Evolutionary conservation across 441 rosid species (phyloP).

Genomic region (Lepidium campestre): DNA sequence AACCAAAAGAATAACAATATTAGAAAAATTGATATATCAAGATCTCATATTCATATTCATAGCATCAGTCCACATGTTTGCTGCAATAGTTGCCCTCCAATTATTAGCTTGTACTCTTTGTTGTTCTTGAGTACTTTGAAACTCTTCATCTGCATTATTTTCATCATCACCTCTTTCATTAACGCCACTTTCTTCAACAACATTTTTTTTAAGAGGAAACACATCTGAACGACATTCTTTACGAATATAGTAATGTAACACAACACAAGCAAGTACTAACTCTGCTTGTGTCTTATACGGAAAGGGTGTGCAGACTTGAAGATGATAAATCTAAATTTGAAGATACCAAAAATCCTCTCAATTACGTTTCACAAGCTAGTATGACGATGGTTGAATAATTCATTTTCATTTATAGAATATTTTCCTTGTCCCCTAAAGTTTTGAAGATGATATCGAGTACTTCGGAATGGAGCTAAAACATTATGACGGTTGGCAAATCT

Average conservation of each 20-base stretch:
- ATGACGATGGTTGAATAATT: too few relatives aligned
- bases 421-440: too few relatives aligned
- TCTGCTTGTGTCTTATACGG: neutral
- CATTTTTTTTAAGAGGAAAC: neutral
- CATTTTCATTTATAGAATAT: too few relatives aligned
- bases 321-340: neutral
- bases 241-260: neutral
- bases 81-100: neutral
- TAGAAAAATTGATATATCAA: too few relatives aligned
- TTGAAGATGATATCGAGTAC: too few relatives aligned
- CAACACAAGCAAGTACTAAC: neutral
- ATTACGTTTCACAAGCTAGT: too few relatives aligned
- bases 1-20: too few relatives aligned
- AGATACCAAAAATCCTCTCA: too few relatives aligned
- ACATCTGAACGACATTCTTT: neutral
- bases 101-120: neutral
- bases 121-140: neutral
- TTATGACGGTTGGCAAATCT: neutral
- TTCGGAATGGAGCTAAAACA: neutral
- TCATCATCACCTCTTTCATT: neutral
- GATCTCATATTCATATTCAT: neutral
- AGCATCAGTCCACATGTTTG: neutral
- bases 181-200: neutral
- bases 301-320: neutral
- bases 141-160: neutral